These are phyloP conservation scores for Podospora sp. DNA, from an alignment of 495 filamentous ascomycete genomes.

Conservation along the genomic window DNA sequence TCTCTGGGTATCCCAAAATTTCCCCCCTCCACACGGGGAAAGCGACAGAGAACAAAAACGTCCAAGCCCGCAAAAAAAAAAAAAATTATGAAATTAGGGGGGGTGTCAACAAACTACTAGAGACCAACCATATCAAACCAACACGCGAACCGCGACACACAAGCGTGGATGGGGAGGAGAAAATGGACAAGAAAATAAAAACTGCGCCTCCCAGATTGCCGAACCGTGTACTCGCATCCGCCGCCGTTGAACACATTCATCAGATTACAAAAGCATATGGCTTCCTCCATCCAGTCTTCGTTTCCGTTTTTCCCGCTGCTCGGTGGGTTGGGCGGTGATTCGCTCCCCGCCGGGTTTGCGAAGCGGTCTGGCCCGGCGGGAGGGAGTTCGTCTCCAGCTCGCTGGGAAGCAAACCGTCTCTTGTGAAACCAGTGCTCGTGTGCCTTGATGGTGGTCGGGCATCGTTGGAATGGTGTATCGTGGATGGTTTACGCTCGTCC, in stretches of 20 bases:
- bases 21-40: background rate
- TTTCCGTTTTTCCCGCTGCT: too few species aligned
- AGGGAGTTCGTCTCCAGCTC: too few species aligned
- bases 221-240: background rate
- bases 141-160: background rate
- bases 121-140: background rate
- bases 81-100: background rate
- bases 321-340: too few species aligned
- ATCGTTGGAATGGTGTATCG: too few species aligned
- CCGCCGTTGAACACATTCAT: background rate
- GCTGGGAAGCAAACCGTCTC: too few species aligned
- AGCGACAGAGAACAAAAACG: slow-evolving; percentile 1
- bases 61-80: background rate
- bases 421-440: too few species aligned
- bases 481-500: too few species aligned
- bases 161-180: background rate
- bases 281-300: background rate
- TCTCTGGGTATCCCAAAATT: slow-evolving; percentile 3
- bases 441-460: too few species aligned
- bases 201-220: background rate
- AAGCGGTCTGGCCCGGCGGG: too few species aligned
- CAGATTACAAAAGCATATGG: background rate
- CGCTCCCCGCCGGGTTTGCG: too few species aligned
- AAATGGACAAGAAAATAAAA: background rate
- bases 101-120: too few species aligned